These are phyloP conservation scores for Hippophae tibetana DNA, from an alignment of 306 rosid species.

Conservation along the genomic window DNA sequence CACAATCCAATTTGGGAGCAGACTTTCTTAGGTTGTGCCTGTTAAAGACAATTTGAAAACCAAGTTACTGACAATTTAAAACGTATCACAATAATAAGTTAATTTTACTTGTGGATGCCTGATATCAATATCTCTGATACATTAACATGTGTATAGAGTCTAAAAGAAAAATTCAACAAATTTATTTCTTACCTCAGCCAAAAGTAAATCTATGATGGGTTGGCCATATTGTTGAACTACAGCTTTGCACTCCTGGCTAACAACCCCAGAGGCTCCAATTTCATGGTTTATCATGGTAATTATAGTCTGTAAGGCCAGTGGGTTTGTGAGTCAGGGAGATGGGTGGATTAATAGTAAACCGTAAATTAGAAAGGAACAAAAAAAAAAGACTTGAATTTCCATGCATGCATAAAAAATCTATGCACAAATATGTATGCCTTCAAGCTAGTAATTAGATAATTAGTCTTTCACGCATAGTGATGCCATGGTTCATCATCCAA, in stretches of 20 bases:
- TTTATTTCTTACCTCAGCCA: constrained; percentile 40
- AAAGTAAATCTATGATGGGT: constrained; percentile 59
- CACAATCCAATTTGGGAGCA: constrained; percentile 83
- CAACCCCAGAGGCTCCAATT: constrained; percentile 69
- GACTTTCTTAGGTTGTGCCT: constrained; percentile 61
- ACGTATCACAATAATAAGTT: not conserved
- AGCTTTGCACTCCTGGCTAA: constrained; percentile 65
- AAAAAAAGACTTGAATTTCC: too few relatives aligned
- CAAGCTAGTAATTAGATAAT: too few relatives aligned
- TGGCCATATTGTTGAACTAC: constrained; percentile 72
- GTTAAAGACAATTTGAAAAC: constrained; percentile 13
- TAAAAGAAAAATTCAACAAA: not conserved
- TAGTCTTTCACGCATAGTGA: too few relatives aligned
- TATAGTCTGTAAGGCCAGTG: constrained; percentile 33
- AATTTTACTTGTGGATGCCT: too few relatives aligned
- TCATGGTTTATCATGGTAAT: constrained; percentile 69
- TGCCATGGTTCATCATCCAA: too few relatives aligned
- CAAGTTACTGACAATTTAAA: constrained; percentile 4
- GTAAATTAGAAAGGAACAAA: not conserved
- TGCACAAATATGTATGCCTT: too few relatives aligned
- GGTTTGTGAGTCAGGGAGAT: not conserved
- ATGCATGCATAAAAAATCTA: too few relatives aligned
- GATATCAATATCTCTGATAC: too few relatives aligned
- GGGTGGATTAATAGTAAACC: not conserved
- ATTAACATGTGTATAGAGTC: too few relatives aligned